Evolutionary conservation across 2,329 filamentous ascomycete genomes (phyloP), one percentile per base, ranked within the genome.

Genomic region (Fusarium hostae): DNA sequence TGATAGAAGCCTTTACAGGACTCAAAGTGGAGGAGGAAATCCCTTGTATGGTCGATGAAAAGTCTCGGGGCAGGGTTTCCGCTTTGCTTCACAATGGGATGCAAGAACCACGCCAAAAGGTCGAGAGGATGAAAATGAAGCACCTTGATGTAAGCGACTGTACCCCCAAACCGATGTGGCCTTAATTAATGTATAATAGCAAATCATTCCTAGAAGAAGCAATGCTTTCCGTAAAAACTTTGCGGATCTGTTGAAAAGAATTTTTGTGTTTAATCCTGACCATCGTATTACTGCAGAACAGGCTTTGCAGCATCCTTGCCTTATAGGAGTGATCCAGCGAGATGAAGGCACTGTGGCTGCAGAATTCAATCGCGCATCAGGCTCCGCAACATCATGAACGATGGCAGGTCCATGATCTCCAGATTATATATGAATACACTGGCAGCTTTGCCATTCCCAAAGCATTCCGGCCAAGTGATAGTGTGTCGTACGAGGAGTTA

Each of bases 1-100:
- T 92, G 90, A 92, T 92, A 90, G 90, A 92, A 76, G 88, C 87
- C 35, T 89, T 92, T 12, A 88, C 89, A 58, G 88, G 88, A 54
- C 80, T 81, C 20, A 84, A 86, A 54, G 87, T 92, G 52, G 89
- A 92, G 16, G 90, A 89, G 78, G 89, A 24, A 44, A 26, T 44
- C 22, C 4, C 41, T 2, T 16, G 22, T 24, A 22, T 26, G 24
- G 28, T 7, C 3, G 22, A 22, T 24, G 41, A 7, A 26, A 44
- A 24, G 22, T 44, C 28, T 26, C 11, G 7, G n/a, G 20, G 7
- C 4, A 22, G 9, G 3, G 24, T 26, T 44, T 44, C n/a, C 20
- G 22, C n/a, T 44, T 26, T 44, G 24, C 6, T 35, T 35, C 34
- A 3, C 34, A 15, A 35, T 16, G 34, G 24, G 22, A 22, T 44